Base-by-base conservation (phyloP, 1,284 basidiomycete genomes). In the Ganoderma lucidum region DNA sequence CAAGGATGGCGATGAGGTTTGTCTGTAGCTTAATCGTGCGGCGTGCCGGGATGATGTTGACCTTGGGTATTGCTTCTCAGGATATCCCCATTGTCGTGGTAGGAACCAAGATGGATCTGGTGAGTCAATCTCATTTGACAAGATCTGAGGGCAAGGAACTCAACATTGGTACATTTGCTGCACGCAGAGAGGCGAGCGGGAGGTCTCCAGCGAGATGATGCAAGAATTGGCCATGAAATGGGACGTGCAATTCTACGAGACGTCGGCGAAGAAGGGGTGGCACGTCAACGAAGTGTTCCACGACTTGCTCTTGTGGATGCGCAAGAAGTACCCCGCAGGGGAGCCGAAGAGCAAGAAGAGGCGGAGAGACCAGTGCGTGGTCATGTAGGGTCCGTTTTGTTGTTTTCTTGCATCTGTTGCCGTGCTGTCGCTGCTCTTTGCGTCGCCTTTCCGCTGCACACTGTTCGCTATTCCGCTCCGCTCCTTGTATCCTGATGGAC, bases 41-140 rank as follows among this genome's bases (percentile, higher is more conserved):
- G 37, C 30, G 35, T 23, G 15, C 19, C 2, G n/a, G 39, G 14
- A n/a, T 3, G 4, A 23, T 19, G 19, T 32, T 64, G 14, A 68
- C 35, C 10, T 28, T 48, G 66, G 44, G 64, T 35, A 19, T 30
- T 19, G 17, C 23, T 56, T 56, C 17, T 56, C 72, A 91, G 90
- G 82, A 82, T 48, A 81, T 93, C 39, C 95, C 95, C 10, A 93
- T 97, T 74, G 93, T 96, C 45, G 87, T 96, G 14, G 94, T 96
- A 19, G 95, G 95, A 56, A 96, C 95, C 65, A 97, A 97, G 80
- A 86, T 94, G 69, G 96, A 97, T 80, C 88, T 96, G 65, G 78
- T 79, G 17, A 60, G 77, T 15, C 2, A n/a, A 10, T 14, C 15
- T 53, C 51, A 3, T n/a, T 35, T 42, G n/a, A 55, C 41, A 19